Base-by-base conservation (phyloP, 805 yeast genomes). In the Myxozyma monticola region DNA sequence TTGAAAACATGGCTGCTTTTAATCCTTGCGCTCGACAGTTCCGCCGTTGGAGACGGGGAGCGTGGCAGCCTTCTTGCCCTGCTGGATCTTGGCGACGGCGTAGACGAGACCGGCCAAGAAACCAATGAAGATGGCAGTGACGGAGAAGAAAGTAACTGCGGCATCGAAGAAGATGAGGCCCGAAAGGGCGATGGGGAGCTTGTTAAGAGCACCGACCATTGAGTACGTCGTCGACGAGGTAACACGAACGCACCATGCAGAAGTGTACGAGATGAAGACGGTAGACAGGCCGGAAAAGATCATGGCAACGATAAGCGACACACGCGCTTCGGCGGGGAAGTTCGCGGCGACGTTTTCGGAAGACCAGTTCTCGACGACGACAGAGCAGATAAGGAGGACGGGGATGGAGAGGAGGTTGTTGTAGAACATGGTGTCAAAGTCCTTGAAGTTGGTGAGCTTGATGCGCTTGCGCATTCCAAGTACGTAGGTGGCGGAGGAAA, bases 171-270 rank as follows among this genome's bases (percentile, higher is more conserved):
- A 91, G 61, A 93, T 67, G 70, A 93, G 80, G 36, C 99, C 99
- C 34, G 96, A 84, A 52, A 93, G 77, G 14, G 99, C 99, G 66
- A 93, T 88, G 67, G 99, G 99, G 64, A 93, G 82, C 75, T 93
- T 93, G 81, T 93, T 93, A 71, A 93, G 80, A 48, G 99, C 99
- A 71, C 99, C 99, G 52, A 93, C 98, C 99, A 93, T 93, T 47
- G 96, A 88, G 76, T 93, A 93, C 48, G 99, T 93, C 48, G 99
- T 93, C 24, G 98, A 90, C 20, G 97, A 88, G 37, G 99, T 93
- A 59, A 93, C 98, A 76, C 99, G 88, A 60, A 93, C 96, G 80
- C 99, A 93, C 99, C 99, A 93, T 56, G 97, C 99, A 10, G 98
- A 89, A 72, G 96, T 88, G 80, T 93, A 93, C 38, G 98, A 91